These are phyloP conservation scores for Xerocomus brunneocitrinus DNA, from an alignment of 768 basidiomycete species.

Conservation along the genomic window DNA sequence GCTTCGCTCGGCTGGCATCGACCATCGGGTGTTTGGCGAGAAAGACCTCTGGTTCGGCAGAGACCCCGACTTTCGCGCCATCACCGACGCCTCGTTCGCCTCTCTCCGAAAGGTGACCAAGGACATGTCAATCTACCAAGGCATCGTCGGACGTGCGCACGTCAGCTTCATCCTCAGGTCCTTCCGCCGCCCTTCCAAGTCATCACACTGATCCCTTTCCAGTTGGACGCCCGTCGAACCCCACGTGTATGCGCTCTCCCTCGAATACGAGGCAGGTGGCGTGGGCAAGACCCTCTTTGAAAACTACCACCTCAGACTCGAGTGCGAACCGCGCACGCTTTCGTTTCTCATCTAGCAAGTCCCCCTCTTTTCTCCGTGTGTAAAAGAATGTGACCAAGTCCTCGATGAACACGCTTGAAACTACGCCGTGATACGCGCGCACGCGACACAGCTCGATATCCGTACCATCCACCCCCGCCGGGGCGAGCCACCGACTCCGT, in stretches of 20 bases:
- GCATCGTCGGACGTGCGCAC: constrained; percentile 49
- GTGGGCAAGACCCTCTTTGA: constrained; percentile 53
- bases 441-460: constrained; percentile 45
- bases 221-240: constrained; percentile 47
- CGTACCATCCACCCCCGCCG: constrained; percentile 46
- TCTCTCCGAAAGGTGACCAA: constrained; percentile 39
- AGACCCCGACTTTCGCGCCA: constrained; percentile 58
- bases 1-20: constrained; percentile 52
- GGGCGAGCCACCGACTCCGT: constrained; percentile 59
- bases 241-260: constrained; percentile 47
- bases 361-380: neutral
- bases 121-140: constrained; percentile 51
- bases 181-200: neutral
- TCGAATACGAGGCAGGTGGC: constrained; percentile 65
- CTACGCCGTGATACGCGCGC: neutral
- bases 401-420: too few species aligned
- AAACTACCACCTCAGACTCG: constrained; percentile 47
- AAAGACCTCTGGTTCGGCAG: constrained; percentile 64
- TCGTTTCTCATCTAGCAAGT: constrained; percentile 62
- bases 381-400: neutral
- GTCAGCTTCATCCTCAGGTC: constrained; percentile 56
- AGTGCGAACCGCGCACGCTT: constrained; percentile 49
- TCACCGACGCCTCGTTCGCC: constrained; percentile 55
- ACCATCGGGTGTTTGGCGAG: constrained; percentile 61
- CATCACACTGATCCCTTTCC: neutral